Base-by-base conservation (phyloP, 768 basidiomycete species). In the Rossbeevera mucosa region DNA sequence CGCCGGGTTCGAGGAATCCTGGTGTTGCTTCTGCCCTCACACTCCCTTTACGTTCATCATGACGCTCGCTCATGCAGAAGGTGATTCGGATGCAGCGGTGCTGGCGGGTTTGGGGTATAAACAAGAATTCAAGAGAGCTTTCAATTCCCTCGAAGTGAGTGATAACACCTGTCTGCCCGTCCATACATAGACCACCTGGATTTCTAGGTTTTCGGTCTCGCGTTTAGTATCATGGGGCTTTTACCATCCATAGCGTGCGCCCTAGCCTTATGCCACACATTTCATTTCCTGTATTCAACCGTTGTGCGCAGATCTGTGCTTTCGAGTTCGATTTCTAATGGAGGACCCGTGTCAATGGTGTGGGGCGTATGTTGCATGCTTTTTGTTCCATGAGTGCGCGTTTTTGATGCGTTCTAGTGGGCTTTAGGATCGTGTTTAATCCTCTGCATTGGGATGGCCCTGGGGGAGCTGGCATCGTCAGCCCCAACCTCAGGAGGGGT, bases 141-240 rank as follows among this genome's bases (percentile, higher is more conserved):
- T 71, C 44, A 62, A 57, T 21, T 59, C 66, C 7, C 46, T 69
- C 14, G 70, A 69, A 46, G 67, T 67, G 41, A 41, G 53, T 47
- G 18, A 38, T 38, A 13, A 6, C 9, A 18, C 24, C n/a, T 4
- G 18, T n/a, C 9, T 1, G 18, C 13, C 12, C 28, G 12, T 26
- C n/a, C 11, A 12, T 3, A 21, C 21, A 5, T 22, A 41, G 22
- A 24, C 18, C 22, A 14, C 25, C 5, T 21, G n/a, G 12, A 18
- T 12, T 4, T 59, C 30, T 61, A 87, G 81, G 80, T 84, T 11
- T 86, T 86, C 54, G 84, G 85, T 1, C 73, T 86, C 20, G 80
- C 80, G 0, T 87, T 87, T 63, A 82, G 80, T 4, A 82, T 86
- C 52, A 83, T 86, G 47, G 85, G 86, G 0, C 60, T 86, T 14